Conservation (phyloP, 352 stramenopile species). For the Thalassiosira delicatula region DNA sequence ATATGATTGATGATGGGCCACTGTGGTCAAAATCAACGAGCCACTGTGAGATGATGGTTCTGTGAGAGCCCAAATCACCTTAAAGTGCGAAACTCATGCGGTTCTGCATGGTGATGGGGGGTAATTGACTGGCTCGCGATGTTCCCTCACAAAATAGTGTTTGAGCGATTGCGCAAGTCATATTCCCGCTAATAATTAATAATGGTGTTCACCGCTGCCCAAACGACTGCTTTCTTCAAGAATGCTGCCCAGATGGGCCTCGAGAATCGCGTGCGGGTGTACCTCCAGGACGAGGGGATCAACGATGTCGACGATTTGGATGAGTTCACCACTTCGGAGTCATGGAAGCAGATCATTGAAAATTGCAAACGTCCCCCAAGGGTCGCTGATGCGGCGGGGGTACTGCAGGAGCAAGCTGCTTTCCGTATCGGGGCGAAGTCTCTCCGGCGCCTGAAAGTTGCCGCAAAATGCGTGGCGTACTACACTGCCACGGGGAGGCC, state of each 20-base stretch:
- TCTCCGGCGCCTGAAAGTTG: background rate
- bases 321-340: background rate
- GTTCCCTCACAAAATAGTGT: too few relatives aligned
- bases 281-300: conserved; percentile 18
- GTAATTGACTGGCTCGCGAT: too few relatives aligned
- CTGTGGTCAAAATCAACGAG: too few relatives aligned
- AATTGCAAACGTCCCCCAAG: background rate
- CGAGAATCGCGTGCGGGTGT: background rate
- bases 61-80: too few relatives aligned
- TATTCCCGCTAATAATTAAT: too few relatives aligned
- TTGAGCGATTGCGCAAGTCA: too few relatives aligned
- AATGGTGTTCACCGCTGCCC: background rate
- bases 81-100: too few relatives aligned
- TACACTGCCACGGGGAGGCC: too few relatives aligned
- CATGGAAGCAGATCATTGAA: background rate
- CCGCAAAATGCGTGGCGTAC: conserved; percentile 9
- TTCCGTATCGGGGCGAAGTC: conserved; percentile 10
- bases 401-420: background rate
- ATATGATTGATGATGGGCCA: too few relatives aligned
- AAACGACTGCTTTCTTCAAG: conserved; percentile 33
- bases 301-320: conserved; percentile 11
- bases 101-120: too few relatives aligned
- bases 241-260: conserved; percentile 32
- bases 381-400: background rate
- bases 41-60: too few relatives aligned